These are phyloP conservation scores for Neofusicoccum ribis DNA, from an alignment of 2,329 filamentous ascomycete genomes.

Conservation along the genomic window DNA sequence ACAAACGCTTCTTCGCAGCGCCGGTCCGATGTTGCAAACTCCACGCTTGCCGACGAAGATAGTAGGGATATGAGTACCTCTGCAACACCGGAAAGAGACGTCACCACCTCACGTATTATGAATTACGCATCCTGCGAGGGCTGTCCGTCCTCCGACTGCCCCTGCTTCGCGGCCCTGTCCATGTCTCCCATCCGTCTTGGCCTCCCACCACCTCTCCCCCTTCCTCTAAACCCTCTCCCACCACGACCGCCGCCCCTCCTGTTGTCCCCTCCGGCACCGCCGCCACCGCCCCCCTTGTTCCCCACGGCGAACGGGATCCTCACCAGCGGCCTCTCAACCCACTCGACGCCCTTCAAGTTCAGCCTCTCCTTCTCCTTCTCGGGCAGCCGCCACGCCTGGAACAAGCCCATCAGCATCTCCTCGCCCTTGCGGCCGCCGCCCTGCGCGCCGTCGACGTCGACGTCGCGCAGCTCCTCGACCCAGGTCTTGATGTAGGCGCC, in stretches of 20 bases:
- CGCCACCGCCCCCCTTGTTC: slow-evolving; percentile 38
- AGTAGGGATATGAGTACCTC: not conserved
- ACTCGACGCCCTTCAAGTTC: slow-evolving; percentile 59
- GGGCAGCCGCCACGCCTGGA: slow-evolving; percentile 68
- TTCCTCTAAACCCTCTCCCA: slow-evolving; percentile 25
- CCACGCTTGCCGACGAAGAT: not conserved
- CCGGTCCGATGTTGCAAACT: not conserved
- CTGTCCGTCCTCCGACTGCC: not conserved
- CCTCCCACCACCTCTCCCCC: slow-evolving; percentile 15
- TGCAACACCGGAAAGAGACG: not conserved
- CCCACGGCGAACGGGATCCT: slow-evolving; percentile 64
- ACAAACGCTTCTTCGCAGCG: not conserved
- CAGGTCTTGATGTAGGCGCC: slow-evolving; percentile 72
- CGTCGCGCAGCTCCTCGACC: slow-evolving; percentile 65
- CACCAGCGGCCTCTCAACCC: slow-evolving; percentile 67
- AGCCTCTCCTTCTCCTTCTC: slow-evolving; percentile 58
- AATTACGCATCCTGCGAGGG: not conserved
- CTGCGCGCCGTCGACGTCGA: slow-evolving; percentile 43
- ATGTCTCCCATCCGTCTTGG: slow-evolving; percentile 21
- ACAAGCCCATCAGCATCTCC: slow-evolving; percentile 58
- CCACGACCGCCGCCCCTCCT: slow-evolving; percentile 28
- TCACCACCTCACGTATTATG: not conserved
- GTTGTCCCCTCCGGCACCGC: slow-evolving; percentile 30
- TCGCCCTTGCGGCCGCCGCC: slow-evolving; percentile 25
- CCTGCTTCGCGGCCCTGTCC: slow-evolving; percentile 20